Conservation (phyloP, 768 basidiomycete genomes). For the Hygrophoropsis aurantiaca region DNA sequence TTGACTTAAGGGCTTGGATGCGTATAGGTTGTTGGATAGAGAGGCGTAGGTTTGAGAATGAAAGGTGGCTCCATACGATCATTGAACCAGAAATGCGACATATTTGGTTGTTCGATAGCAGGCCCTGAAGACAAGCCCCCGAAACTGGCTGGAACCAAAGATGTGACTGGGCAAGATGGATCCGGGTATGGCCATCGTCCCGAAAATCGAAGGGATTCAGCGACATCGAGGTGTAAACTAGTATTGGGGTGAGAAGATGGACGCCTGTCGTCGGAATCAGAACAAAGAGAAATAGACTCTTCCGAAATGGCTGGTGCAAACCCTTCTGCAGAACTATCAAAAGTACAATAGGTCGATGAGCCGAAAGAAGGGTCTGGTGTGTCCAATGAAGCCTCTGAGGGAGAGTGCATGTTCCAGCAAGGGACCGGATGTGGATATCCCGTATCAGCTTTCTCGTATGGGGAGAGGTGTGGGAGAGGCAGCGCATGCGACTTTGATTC, state of each 20-base stretch:
- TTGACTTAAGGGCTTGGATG: conserved; percentile 12
- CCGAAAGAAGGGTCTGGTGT: conserved; percentile 3
- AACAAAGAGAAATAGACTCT: conserved; percentile 7
- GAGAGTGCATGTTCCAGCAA: conserved; percentile 22
- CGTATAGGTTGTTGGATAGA: conserved; percentile 25
- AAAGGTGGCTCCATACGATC: conserved; percentile 13
- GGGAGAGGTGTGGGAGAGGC: conserved; percentile 21
- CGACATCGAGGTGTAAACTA: too few relatives aligned
- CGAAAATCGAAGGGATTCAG: conserved; percentile 5
- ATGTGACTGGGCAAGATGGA: neutral
- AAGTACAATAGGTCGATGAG: conserved; percentile 5
- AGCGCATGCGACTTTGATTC: conserved; percentile 30
- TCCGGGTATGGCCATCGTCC: conserved; percentile 7
- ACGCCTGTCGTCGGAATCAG: conserved; percentile 6
- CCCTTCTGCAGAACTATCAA: conserved; percentile 7
- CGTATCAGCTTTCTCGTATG: conserved; percentile 13
- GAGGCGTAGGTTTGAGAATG: conserved; percentile 26
- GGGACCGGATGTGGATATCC: conserved; percentile 2
- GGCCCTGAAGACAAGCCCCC: too few relatives aligned
- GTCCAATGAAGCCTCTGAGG: conserved; percentile 9
- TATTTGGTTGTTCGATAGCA: too few relatives aligned
- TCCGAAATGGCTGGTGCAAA: conserved; percentile 7
- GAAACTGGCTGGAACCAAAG: conserved; percentile 11
- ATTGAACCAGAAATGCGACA: too few relatives aligned
- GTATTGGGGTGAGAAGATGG: neutral